Evolutionary conservation across 176 grass and related monocot species (phyloP).

Genomic region (Chloris gayana): DNA sequence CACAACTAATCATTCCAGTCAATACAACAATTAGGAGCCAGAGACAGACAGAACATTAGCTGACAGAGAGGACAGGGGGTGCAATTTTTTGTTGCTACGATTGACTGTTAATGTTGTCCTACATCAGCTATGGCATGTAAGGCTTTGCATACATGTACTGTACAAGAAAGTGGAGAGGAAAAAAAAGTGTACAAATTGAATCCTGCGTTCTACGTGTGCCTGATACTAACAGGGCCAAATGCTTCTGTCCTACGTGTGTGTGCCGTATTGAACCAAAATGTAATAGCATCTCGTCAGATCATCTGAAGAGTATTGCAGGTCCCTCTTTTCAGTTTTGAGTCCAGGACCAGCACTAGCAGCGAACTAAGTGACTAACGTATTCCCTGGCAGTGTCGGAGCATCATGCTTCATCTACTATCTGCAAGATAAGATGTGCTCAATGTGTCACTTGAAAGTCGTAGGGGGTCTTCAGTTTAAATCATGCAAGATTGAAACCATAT

Average conservation of each 20-base stretch:
- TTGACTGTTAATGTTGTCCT: not conserved
- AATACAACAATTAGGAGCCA: not conserved
- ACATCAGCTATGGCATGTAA: constrained; percentile 35
- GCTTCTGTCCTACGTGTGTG: constrained; percentile 42
- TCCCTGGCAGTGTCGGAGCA: not conserved
- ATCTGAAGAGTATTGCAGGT: constrained; percentile 15
- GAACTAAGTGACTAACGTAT: not conserved
- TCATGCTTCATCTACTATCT: constrained; percentile 36
- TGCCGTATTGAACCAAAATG: constrained; percentile 39
- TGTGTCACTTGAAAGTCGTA: constrained; percentile 12
- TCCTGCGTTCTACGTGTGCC: not conserved
- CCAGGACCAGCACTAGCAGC: constrained; percentile 12
- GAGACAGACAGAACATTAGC: not conserved
- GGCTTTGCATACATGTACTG: constrained; percentile 3
- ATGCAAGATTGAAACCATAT: not conserved
- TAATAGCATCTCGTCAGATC: constrained; percentile 11
- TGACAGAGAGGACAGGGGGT: not conserved
- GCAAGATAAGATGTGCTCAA: constrained; percentile 20
- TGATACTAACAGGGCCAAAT: constrained; percentile 32
- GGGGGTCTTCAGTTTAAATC: not conserved
- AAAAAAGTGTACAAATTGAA: constrained; percentile 39
- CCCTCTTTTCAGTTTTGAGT: not conserved
- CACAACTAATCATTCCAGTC: not conserved
- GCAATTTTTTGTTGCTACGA: not conserved
- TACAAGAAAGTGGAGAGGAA: constrained; percentile 20